phyloP scores from a whole-genome alignment of 2,329 filamentous ascomycete genomes.

The Fusarium phyllophilum region DNA sequence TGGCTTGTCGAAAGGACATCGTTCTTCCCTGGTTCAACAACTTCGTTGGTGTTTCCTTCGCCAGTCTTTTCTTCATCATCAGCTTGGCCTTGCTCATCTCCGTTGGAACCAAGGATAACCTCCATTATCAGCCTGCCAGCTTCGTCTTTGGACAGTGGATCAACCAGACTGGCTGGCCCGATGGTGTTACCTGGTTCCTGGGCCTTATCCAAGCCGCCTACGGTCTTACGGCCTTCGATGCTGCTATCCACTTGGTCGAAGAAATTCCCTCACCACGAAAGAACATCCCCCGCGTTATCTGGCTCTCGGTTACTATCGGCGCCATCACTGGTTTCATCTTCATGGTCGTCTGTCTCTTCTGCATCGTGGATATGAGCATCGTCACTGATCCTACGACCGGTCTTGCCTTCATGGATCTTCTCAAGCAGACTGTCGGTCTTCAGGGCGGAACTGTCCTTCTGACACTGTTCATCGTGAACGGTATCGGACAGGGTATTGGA shows the following conservation, averaged over 20 bases:
- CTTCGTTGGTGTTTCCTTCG: constrained; percentile 64
- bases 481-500: constrained; percentile 63
- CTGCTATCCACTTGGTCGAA: constrained; percentile 68
- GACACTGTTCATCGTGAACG: constrained; percentile 65
- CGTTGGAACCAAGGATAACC: constrained; percentile 56
- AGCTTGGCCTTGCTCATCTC: constrained; percentile 62
- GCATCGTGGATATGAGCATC: constrained; percentile 57
- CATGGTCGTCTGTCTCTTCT: constrained; percentile 63
- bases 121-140: constrained; percentile 58
- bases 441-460: constrained; percentile 57
- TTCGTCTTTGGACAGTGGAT: constrained; percentile 64
- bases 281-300: constrained; percentile 63
- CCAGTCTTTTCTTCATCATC: constrained; percentile 62
- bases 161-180: constrained; percentile 60
- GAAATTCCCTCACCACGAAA: constrained; percentile 63
- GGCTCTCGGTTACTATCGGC: constrained; percentile 60
- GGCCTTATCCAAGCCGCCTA: constrained; percentile 67
- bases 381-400: constrained; percentile 54
- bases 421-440: constrained; percentile 50
- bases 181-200: constrained; percentile 67
- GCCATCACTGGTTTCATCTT: constrained; percentile 62
- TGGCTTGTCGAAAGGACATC: constrained; percentile 57
- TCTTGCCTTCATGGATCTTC: constrained; percentile 61
- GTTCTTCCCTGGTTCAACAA: constrained; percentile 63
- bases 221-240: constrained; percentile 63